Conservation (phyloP, 2,329 filamentous ascomycete species). For the Daldinia eschscholtzii region DNA sequence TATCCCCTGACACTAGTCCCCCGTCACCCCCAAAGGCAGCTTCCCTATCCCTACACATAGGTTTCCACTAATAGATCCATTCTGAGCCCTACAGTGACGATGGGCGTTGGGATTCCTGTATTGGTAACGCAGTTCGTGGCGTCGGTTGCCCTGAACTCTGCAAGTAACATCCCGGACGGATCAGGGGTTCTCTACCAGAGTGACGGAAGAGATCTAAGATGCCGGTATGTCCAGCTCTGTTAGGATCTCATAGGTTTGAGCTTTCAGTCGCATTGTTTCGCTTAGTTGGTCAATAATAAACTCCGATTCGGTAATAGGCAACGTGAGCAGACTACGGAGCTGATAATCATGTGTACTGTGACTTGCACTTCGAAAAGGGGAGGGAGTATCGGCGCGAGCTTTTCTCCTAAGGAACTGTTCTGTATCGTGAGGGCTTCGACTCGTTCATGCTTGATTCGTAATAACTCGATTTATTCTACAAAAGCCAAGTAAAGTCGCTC, state of each 20-base stretch:
- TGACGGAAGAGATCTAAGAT: slow-evolving; percentile 44
- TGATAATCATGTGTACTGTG: slow-evolving; percentile 41
- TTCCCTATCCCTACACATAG: slow-evolving; percentile 26
- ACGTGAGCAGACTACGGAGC: slow-evolving; percentile 38
- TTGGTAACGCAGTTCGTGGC: slow-evolving; percentile 46
- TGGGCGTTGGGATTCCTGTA: slow-evolving; percentile 42
- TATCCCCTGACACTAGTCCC: slow-evolving; percentile 36
- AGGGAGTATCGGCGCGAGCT: slow-evolving; percentile 41
- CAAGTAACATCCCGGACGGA: slow-evolving; percentile 40
- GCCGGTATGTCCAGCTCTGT: slow-evolving; percentile 51
- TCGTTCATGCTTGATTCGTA: slow-evolving; percentile 36
- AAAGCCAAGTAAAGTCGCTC: slow-evolving; percentile 49
- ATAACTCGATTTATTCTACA: slow-evolving; percentile 46
- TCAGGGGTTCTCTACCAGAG: slow-evolving; percentile 39
- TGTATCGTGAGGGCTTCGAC: slow-evolving; percentile 44
- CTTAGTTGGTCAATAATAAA: slow-evolving; percentile 45
- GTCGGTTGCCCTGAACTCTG: slow-evolving; percentile 45
- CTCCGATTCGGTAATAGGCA: slow-evolving; percentile 50
- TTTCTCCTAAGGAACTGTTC: slow-evolving; percentile 36
- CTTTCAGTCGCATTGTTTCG: slow-evolving; percentile 45
- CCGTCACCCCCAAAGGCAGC: slow-evolving; percentile 3
- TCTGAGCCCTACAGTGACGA: slow-evolving; percentile 41
- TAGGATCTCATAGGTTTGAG: slow-evolving; percentile 52
- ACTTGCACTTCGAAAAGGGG: slow-evolving; percentile 41
- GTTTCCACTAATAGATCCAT: slow-evolving; percentile 31